phyloP scores from a whole-genome alignment of 176 grass and related monocot genomes.

The Carex kokanica region DNA sequence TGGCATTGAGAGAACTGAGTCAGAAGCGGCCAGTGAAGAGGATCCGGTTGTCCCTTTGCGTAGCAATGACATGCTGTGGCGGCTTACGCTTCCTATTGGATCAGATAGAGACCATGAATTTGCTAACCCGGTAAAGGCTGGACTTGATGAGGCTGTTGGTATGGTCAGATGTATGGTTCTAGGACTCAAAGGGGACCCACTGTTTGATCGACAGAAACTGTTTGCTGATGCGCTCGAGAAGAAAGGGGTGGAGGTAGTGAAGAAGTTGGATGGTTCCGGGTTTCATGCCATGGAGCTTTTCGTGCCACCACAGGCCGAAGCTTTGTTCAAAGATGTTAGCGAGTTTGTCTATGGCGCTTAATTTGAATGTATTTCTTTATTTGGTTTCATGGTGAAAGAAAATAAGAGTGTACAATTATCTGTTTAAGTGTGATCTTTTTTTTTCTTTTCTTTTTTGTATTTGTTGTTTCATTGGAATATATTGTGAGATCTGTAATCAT shows the following conservation, averaged over 20 bases:
- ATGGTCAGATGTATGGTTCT: conserved; percentile 49
- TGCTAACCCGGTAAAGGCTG: conserved; percentile 42
- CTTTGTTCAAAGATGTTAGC: conserved; percentile 43
- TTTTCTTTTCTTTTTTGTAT: background rate
- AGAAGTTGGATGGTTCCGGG: conserved; percentile 27
- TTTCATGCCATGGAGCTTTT: conserved; percentile 72
- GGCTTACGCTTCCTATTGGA: conserved; percentile 56
- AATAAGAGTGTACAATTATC: background rate
- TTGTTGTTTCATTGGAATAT: background rate
- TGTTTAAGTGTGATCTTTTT: background rate
- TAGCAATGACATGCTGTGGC: conserved; percentile 71
- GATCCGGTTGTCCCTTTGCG: conserved; percentile 52
- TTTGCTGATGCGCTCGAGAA: conserved; percentile 44
- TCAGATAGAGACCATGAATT: conserved; percentile 64
- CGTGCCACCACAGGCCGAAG: conserved; percentile 34
- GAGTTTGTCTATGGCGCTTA: conserved; percentile 39
- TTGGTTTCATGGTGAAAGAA: background rate
- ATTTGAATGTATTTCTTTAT: background rate
- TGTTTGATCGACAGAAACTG: conserved; percentile 56
- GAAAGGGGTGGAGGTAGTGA: conserved; percentile 47
- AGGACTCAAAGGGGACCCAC: conserved; percentile 51
- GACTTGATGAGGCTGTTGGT: background rate
- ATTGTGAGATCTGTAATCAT: background rate
- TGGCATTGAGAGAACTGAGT: conserved; percentile 53
- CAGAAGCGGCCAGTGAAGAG: conserved; percentile 46